Evolutionary conservation across 2,329 filamentous ascomycete genomes (phyloP), one percentile per base, ranked within the genome.

Genomic region (Byssoonygena ceratinophila): DNA sequence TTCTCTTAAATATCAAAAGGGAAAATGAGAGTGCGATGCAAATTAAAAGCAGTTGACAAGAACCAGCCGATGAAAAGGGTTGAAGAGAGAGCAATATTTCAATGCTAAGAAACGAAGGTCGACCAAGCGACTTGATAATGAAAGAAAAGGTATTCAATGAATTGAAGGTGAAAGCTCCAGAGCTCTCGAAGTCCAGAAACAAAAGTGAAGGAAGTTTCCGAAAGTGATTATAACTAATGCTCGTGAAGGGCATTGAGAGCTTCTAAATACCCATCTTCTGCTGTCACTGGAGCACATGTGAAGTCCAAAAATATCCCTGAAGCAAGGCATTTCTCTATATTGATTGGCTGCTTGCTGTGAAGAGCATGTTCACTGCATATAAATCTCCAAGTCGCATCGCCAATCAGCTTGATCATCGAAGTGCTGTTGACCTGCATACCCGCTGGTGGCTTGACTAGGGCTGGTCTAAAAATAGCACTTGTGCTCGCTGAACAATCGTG

Each of bases 61-160:
- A 16, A 44, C 39, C 51, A 41, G 44, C 22, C 11, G 14, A 32
- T 4, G 46, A n/a, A 34, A 14, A 23, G 27, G 9, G 4, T 23
- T 3, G 12, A 32, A 45, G n/a, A 31, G 9, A 6, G 43, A 12
- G 7, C 11, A 4, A 2, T 8, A 3, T 6, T 18, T 31, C 3
- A 45, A 45, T 20, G 11, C 23, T n/a, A 29, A 32, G n/a, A 23
- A 16, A 20, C 14, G 16, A 14, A 47, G 16, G 45, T 44, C 39
- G 48, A 51, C 31, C 39, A 43, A 50, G 48, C 48, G 31, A 51
- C 37, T 25, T 34, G 47, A 41, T 14, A 50, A 50, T 43, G 37
- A 43, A 50, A 11, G 20, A 23, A 29, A 29, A 29, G 36, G n/a
- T n/a, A 14, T 14, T n/a, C 20, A 29, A 29, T 20, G 36, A 41